These are phyloP conservation scores for Adansonia digitata DNA, from an alignment of 345 rosid genomes.

Conservation along the genomic window DNA sequence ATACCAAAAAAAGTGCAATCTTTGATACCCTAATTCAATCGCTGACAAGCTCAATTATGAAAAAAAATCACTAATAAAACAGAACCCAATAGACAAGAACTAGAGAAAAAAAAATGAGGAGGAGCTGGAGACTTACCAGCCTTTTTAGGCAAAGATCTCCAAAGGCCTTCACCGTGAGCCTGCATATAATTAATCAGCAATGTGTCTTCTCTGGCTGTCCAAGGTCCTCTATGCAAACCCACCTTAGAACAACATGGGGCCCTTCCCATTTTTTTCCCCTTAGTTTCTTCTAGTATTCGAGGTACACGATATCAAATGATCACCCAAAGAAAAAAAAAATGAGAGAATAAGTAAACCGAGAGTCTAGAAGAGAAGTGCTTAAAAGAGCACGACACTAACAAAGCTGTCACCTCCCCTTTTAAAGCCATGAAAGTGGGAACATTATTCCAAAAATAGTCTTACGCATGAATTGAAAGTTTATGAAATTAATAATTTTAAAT, in stretches of 20 bases:
- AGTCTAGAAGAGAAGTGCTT: neutral
- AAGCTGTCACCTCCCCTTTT: neutral
- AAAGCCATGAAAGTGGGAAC: neutral
- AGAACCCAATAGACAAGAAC: no score
- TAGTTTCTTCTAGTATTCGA: neutral
- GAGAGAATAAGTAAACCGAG: neutral
- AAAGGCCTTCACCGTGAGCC: slow-evolving; percentile 39
- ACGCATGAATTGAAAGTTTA: no score
- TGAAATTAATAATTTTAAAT: neutral
- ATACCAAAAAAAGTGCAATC: neutral
- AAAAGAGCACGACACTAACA: neutral
- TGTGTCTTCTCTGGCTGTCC: slow-evolving; percentile 39
- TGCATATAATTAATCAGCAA: slow-evolving; percentile 30
- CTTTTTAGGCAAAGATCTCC: slow-evolving; percentile 40
- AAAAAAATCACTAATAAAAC: no score
- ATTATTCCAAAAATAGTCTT: neutral
- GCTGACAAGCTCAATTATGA: no score
- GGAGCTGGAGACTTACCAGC: slow-evolving; percentile 24
- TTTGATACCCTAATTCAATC: no score
- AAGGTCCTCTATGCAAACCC: slow-evolving; percentile 40
- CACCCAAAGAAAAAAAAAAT: neutral
- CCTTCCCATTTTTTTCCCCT: slow-evolving; percentile 31
- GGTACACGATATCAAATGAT: neutral
- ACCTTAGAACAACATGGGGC: slow-evolving; percentile 45
- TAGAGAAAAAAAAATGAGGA: neutral